These are phyloP conservation scores for Lumnitzera littorea DNA, from an alignment of 345 rosid genomes.

Conservation along the genomic window DNA sequence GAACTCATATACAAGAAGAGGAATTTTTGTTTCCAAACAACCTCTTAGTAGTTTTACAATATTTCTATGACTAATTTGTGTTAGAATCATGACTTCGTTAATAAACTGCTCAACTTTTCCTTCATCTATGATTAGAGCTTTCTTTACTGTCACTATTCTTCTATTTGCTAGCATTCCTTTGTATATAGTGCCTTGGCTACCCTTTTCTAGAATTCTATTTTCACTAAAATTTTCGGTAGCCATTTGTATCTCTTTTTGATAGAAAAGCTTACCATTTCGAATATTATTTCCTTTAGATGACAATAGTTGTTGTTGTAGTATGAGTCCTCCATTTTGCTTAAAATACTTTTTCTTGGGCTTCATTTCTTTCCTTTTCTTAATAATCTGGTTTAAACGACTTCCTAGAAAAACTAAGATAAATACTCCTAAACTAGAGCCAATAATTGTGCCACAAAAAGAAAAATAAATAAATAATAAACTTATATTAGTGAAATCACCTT, in stretches of 20 bases:
- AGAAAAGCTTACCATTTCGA: conserved; percentile 1
- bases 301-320: not conserved
- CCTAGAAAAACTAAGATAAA: not conserved
- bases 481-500: not conserved
- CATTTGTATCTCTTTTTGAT: not conserved
- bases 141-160: conserved; percentile 2
- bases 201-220: not conserved
- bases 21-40: too few relatives aligned
- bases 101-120: too few relatives aligned
- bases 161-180: conserved; percentile 9
- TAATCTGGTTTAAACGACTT: not conserved
- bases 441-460: not conserved
- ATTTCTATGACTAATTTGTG: too few relatives aligned
- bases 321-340: not conserved
- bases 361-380: not conserved
- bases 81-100: too few relatives aligned
- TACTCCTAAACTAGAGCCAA: not conserved
- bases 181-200: conserved; percentile 1
- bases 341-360: conserved; percentile 8
- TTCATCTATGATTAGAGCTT: not conserved
- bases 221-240: not conserved
- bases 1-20: too few relatives aligned
- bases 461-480: not conserved
- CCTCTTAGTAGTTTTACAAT: too few relatives aligned
- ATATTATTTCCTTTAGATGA: not conserved